These are phyloP conservation scores for Vitis rupestris DNA, from an alignment of 164 flowering plant species.

Conservation along the genomic window DNA sequence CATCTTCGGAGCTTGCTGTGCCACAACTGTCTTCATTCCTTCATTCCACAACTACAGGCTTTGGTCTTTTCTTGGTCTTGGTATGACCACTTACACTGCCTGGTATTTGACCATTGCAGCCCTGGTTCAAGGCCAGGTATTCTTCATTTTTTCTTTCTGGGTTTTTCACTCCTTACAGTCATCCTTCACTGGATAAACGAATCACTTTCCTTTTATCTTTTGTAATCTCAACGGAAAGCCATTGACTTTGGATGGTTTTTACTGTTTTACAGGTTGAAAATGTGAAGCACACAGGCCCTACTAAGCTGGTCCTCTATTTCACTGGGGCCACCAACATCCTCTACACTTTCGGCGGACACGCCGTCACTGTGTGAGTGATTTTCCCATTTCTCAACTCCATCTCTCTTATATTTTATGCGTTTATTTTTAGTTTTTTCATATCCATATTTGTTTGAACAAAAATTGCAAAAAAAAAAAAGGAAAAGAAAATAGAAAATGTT, in stretches of 20 bases:
- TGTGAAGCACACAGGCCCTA: conserved; percentile 71
- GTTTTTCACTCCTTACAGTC: neutral
- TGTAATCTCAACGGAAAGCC: neutral
- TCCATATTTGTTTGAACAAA: too few species aligned
- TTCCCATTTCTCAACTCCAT: neutral
- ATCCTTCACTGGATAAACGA: neutral
- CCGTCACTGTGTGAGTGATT: conserved; percentile 78
- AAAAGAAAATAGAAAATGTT: too few species aligned
- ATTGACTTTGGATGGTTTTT: neutral
- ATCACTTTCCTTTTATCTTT: neutral
- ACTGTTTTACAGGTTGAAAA: conserved; percentile 61
- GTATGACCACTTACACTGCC: conserved; percentile 89
- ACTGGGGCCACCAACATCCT: conserved; percentile 85
- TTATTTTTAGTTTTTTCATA: neutral
- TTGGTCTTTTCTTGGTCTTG: conserved; percentile 85
- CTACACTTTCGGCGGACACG: conserved; percentile 91
- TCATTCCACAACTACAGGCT: conserved; percentile 87
- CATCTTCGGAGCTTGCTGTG: conserved; percentile 90
- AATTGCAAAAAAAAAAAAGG: too few species aligned
- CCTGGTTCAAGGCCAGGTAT: conserved; percentile 78
- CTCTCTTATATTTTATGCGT: neutral
- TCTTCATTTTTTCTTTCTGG: neutral
- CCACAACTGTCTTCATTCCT: conserved; percentile 77
- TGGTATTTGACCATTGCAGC: conserved; percentile 86
- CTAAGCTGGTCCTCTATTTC: conserved; percentile 62